Evolutionary conservation across 768 basidiomycete species (phyloP).

Genomic region (Suillus americanus): DNA sequence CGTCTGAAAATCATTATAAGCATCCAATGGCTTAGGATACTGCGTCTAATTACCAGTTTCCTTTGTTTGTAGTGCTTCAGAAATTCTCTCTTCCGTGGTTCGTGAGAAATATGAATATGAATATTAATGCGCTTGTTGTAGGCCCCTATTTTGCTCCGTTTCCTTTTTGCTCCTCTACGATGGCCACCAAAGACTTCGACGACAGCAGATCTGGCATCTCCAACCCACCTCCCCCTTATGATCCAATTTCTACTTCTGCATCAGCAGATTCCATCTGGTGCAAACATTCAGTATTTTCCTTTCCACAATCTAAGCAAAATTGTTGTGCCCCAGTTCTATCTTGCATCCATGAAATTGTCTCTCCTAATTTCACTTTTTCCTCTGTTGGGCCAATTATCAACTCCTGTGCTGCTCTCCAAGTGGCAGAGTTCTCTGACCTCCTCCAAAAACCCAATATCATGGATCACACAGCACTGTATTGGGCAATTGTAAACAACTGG

Average conservation of each 20-base stretch:
- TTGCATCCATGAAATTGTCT: slow-evolving; percentile 52
- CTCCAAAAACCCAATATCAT: neutral
- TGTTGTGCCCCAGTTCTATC: slow-evolving; percentile 39
- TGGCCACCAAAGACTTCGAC: neutral
- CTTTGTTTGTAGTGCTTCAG: no score
- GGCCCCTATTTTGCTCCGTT: neutral
- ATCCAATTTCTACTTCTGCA: slow-evolving; percentile 12
- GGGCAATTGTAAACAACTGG: slow-evolving; percentile 22
- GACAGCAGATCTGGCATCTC: neutral
- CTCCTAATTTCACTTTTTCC: slow-evolving; percentile 21
- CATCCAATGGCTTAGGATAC: no score
- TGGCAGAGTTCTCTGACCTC: slow-evolving; percentile 31
- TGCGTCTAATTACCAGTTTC: no score
- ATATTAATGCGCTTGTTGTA: neutral
- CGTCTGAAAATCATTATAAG: no score
- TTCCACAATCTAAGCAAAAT: neutral
- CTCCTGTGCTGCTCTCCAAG: slow-evolving; percentile 57
- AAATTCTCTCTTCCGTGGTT: no score
- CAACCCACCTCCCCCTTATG: neutral
- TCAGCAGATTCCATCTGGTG: neutral
- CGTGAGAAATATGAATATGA: no score
- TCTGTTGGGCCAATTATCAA: slow-evolving; percentile 40
- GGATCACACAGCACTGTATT: neutral
- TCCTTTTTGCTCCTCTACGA: neutral
- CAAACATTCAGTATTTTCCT: neutral